phyloP scores from a whole-genome alignment of 2,329 filamentous ascomycete species.

The Epichloe coenophiala region DNA sequence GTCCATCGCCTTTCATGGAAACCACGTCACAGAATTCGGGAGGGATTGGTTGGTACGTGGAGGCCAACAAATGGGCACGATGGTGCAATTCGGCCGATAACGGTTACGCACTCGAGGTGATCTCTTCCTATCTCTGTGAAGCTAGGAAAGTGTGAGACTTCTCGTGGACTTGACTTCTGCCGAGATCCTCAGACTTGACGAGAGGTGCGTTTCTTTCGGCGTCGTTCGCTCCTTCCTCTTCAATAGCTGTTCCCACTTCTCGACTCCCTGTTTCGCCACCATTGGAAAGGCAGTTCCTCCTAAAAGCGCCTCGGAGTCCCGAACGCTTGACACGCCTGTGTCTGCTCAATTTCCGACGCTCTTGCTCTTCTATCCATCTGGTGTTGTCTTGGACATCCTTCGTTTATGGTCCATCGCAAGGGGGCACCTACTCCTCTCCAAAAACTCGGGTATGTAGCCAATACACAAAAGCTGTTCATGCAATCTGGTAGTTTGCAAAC shows the following conservation, averaged over 20 bases:
- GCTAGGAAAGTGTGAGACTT: background rate
- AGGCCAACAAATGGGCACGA: background rate
- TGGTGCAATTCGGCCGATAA: background rate
- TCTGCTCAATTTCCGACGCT: background rate
- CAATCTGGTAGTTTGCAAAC: background rate
- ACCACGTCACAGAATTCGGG: background rate
- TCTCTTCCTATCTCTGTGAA: background rate
- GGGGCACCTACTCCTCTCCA: conserved; percentile 2
- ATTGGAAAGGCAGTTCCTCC: background rate
- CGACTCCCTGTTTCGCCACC: background rate
- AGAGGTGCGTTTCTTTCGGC: background rate
- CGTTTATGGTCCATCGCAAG: background rate
- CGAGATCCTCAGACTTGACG: background rate
- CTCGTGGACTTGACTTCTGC: background rate
- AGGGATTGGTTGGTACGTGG: background rate
- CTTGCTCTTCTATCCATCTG: background rate
- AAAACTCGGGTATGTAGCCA: background rate
- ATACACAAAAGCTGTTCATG: background rate
- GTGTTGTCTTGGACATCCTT: background rate
- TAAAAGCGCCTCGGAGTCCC: background rate
- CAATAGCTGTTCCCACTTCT: background rate
- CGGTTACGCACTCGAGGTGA: background rate
- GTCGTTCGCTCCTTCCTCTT: background rate
- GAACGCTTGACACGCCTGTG: background rate
- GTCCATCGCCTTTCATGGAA: background rate